Evolutionary conservation across 202 grass and related monocot species (phyloP), one percentile per base, ranked within the genome.

Genomic region (Carex arenaria): DNA sequence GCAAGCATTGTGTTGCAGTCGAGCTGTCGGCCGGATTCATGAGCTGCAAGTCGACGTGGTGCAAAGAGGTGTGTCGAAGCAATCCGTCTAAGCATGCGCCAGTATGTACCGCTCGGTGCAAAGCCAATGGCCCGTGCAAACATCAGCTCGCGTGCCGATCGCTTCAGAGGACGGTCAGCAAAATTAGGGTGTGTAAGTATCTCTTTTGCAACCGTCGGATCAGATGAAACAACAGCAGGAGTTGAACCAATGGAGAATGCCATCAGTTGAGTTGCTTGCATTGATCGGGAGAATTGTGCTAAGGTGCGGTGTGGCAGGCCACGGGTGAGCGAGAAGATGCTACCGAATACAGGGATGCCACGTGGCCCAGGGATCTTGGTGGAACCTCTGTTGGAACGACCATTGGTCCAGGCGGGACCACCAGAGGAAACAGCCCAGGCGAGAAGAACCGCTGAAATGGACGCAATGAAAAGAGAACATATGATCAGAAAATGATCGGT

Each of bases 71-170:
- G 90, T 13, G 90, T 86, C 14, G 93, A 95, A 3, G 93, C 88
- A 19, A 95, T 80, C 61, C 93, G 84, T 72, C 93, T 86, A 40
- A 95, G 88, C 82, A 78, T 83, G 68, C 93, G 93, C 93, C 93
- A 95, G 64, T 95, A 95, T 1, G 87, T 81, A 73, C 93, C 88
- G 49, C 57, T 87, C 14, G 90, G 90, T 5, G 93, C 93, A 67
- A 95, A 95, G 0, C 93, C 90, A 75, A 95, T 95, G 73, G 93
- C 90, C 28, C 93, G 88, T 38, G 82, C 51, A 72, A 95, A 95
- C 88, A 95, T 92, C 30, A 95, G 86, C 75, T 95, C 93, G 14
- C 93, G 82, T 0, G 93, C 93, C 0, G 93, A 95, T 5, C 74
- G 88, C 80, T 95, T 95, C 20, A 95, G 28, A 0, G 90, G 93